phyloP scores from a whole-genome alignment of 495 filamentous ascomycete species.

The Articulospora tetracladia region DNA sequence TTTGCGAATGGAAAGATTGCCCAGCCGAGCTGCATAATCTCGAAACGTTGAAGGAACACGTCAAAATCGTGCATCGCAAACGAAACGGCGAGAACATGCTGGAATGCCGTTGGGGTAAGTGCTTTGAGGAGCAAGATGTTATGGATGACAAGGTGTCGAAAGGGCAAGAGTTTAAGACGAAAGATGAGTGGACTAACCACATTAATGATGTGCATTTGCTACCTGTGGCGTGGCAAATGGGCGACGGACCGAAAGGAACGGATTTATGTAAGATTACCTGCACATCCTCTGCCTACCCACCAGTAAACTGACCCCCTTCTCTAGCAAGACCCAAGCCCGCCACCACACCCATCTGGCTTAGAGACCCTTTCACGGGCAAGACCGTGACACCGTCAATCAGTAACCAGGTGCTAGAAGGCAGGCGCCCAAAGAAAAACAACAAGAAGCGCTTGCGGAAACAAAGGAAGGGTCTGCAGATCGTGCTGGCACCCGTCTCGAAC shows the following conservation, averaged over 20 bases:
- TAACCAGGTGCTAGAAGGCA: slow-evolving; percentile 15
- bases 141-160: neutral
- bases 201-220: slow-evolving; percentile 48
- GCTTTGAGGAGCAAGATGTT: slow-evolving; percentile 21
- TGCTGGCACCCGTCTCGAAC: neutral
- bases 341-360: slow-evolving; percentile 2
- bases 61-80: slow-evolving; percentile 48
- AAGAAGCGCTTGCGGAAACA: neutral
- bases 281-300: neutral
- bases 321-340: neutral
- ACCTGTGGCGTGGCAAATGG: slow-evolving; percentile 51
- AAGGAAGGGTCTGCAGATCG: neutral
- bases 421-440: slow-evolving; percentile 14
- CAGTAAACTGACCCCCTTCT: neutral
- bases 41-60: slow-evolving; percentile 56
- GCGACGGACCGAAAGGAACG: slow-evolving; percentile 53
- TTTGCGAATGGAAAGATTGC: slow-evolving; percentile 63
- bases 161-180: slow-evolving; percentile 14
- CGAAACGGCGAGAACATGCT: neutral
- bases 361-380: slow-evolving; percentile 4
- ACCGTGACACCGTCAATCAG: slow-evolving; percentile 21
- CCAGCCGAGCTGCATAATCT: slow-evolving; percentile 64
- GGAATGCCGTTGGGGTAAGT: slow-evolving; percentile 44
- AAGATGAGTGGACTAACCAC: slow-evolving; percentile 47
- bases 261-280: slow-evolving; percentile 40